Percentiles rank a stretch among this genome's conserved stretches.
phyloP scores from a whole-genome alignment of 148 eudicot genomes.

The Chenopodium album region DNA sequence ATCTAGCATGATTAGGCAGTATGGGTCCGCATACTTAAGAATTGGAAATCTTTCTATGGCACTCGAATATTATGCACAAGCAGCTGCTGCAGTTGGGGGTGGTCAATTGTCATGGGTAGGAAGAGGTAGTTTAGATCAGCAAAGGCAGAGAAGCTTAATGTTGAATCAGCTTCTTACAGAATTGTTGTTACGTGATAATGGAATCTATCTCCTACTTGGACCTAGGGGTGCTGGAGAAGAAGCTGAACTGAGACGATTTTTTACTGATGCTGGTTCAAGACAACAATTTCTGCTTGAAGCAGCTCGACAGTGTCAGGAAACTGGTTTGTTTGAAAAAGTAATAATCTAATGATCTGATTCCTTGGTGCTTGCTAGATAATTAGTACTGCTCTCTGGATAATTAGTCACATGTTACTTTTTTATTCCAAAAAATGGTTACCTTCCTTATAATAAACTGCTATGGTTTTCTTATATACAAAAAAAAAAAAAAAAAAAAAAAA shows the following conservation, averaged over 20 bases:
- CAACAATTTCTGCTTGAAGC: constrained; percentile 88
- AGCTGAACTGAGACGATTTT: constrained; percentile 80
- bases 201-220: constrained; percentile 76
- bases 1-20: constrained; percentile 82
- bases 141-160: constrained; percentile 86
- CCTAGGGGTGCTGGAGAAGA: constrained; percentile 89
- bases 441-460: neutral
- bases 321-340: constrained; percentile 87
- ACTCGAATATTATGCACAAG: constrained; percentile 87
- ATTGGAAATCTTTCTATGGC: constrained; percentile 70
- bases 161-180: constrained; percentile 89
- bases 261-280: constrained; percentile 53
- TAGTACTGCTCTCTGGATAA: neutral
- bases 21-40: constrained; percentile 79
- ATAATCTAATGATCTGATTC: constrained; percentile 11
- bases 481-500: too few relatives aligned
- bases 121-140: constrained; percentile 81
- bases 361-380: constrained; percentile 2
- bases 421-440: neutral
- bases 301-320: constrained; percentile 82
- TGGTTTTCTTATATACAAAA: too few relatives aligned
- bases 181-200: constrained; percentile 69
- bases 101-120: constrained; percentile 91
- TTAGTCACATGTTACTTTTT: neutral
- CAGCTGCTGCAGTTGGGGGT: constrained; percentile 91